Base-by-base conservation (phyloP, 2,329 filamentous ascomycete genomes). In the Neofusicoccum ribis region DNA sequence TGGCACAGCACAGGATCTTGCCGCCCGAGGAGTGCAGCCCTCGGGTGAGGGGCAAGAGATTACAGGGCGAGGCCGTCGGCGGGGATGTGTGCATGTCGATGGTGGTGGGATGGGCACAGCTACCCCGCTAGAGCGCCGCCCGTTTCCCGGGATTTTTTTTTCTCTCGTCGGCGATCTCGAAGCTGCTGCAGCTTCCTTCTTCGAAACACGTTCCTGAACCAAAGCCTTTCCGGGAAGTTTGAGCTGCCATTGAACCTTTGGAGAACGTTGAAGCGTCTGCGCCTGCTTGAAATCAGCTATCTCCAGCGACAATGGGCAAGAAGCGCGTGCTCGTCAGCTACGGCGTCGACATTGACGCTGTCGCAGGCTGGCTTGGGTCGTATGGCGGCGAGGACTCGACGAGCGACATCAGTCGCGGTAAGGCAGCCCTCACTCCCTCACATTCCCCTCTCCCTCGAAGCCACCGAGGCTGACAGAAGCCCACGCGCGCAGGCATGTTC, bases 371-470 rank as follows among this genome's bases (percentile, higher is more conserved):
- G 90, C 80, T 92, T 0, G 90, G 90, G 0, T 90, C 86, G 0
- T 92, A 93, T 70, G 88, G 88, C 15, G 89, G 90, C 43, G 85
- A 92, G 74, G 89, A 92, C 72, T 89, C 85, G 7, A 87, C 85
- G 1, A 90, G 84, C 71, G 90, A 92, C 70, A 91, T 92, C 68
- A 89, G 86, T 72, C 82, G 89, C 82, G 89, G 88, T 86, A 70
- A 67, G 69, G 5, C 56, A 31, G 15, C n/a, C 1, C 14, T 12
- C 12, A 9, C 54, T 27, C 27, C 47, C 14, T 31, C 20, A 9
- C 15, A 5, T 17, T 23, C 20, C 20, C 20, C 20, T 23, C 20
- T 2, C 20, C 20, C 20, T 23, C 20, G 8, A 15, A 4, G 9
- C 17, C 12, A 27, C 31, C n/a, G 11, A 70, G 3, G 3, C 37